Evolutionary conservation across 148 eudicot species (phyloP), one percentile per base, ranked within the genome.

Genomic region (Nyssa sinensis): DNA sequence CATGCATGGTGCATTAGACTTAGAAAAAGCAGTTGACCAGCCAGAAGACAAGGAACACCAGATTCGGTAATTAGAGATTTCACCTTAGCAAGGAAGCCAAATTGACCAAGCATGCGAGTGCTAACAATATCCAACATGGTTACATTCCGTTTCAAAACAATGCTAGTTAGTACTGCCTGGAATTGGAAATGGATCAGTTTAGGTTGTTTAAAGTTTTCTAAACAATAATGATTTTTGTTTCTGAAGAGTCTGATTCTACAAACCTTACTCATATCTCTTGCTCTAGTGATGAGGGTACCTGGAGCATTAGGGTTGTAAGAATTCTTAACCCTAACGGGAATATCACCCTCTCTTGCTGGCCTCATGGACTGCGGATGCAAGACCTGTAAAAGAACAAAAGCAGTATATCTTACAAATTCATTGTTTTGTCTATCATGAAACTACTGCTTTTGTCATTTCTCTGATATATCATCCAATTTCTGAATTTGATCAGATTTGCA

Each of bases 321-420:
- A 80, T 95, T 95, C 83, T 95, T 95, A 64, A 95, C 99, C 81
- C 99, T 86, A 16, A 93, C 99, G 62, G 97, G 99, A 78, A 95
- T 83, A 79, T 87, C 94, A 78, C 86, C 91, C 79, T 95, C 97
- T 75, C 97, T 85, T 37, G 97, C 99, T 79, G 99, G 97, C 75
- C 89, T 90, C 99, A 95, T 95, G 34, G 99, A 92, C 82, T 92
- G 99, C 35, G 99, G 99, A 78, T 95, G 99, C 83, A 95, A 83
- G 64, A 95, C 99, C 99, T 95, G 76, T 67, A 80, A n/a, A 63
- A 75, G 41, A 21, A 72, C 17, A 71, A 16, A 71, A 70, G 66
- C 8, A 41, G 19, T 25, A 23, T 61, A 60, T 17, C 17, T 9
- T 17, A 31, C 31, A 28, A 59, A 9, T 33, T 71, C 74, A 23